Evolutionary conservation across 2,329 filamentous ascomycete genomes (phyloP).

Genomic region (Elsinoe batatas): DNA sequence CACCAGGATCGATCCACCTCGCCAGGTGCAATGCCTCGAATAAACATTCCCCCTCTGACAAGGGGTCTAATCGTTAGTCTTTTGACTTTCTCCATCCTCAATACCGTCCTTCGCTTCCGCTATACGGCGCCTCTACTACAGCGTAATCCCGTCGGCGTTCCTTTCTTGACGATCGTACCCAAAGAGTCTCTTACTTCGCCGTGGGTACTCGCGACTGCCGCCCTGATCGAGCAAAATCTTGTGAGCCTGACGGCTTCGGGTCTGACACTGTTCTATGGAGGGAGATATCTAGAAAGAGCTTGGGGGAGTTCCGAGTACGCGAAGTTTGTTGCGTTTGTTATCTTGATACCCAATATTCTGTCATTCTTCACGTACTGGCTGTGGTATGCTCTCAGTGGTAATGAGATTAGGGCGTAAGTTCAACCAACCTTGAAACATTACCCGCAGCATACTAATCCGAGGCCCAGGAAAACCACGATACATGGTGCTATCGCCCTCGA

Average conservation of each 20-base stretch:
- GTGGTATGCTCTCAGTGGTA: constrained; percentile 60
- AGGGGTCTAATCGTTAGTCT: constrained; percentile 68
- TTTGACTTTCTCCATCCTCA: constrained; percentile 68
- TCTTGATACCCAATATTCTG: constrained; percentile 70
- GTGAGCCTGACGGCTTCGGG: constrained; percentile 72
- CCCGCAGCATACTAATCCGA: neutral
- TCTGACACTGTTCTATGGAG: constrained; percentile 78
- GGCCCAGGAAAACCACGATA: constrained; percentile 59
- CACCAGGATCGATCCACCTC: neutral
- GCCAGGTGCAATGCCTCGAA: constrained; percentile 53
- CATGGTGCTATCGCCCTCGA: constrained; percentile 83
- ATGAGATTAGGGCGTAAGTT: constrained; percentile 24
- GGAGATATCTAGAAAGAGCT: constrained; percentile 87
- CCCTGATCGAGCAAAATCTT: constrained; percentile 86
- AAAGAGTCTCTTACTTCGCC: constrained; percentile 76
- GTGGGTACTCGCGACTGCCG: constrained; percentile 81
- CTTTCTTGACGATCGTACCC: constrained; percentile 81
- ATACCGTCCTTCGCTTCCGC: constrained; percentile 64
- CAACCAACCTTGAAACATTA: no score
- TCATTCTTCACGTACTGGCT: constrained; percentile 63
- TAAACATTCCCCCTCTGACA: constrained; percentile 89
- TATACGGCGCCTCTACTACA: constrained; percentile 43
- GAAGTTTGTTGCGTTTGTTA: constrained; percentile 72
- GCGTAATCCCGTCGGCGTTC: constrained; percentile 37
- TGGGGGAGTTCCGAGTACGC: constrained; percentile 89